A percentile compares a stretch with the other conserved stretches of the same genome.
Evolutionary conservation across 2,329 filamentous ascomycete genomes (phyloP).

Genomic region (Chaetothyriales sp.): DNA sequence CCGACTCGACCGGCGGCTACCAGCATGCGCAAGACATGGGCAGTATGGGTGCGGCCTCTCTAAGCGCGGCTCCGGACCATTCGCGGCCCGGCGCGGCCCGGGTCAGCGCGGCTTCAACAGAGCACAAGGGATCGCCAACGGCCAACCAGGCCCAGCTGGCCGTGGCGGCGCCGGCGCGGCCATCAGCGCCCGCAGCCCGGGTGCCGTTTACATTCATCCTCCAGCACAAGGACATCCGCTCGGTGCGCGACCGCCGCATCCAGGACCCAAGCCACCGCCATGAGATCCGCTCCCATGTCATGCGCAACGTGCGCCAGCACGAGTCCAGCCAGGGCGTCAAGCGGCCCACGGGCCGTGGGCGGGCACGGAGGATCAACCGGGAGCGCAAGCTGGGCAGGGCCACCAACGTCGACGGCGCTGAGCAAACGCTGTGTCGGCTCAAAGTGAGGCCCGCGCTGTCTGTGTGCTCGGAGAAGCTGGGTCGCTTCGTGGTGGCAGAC

Average conservation of each 20-base stretch:
- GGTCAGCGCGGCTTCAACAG: background rate
- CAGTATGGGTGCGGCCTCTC: background rate
- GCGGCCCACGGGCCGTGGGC: conserved; percentile 22
- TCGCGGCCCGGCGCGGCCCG: too few relatives aligned
- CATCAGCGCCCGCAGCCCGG: background rate
- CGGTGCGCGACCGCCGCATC: conserved; percentile 25
- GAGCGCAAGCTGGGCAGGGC: conserved; percentile 2
- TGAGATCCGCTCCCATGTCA: conserved; percentile 31
- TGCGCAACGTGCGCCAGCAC: conserved; percentile 30
- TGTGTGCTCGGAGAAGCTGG: background rate
- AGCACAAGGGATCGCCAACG: background rate
- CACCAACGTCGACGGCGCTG: conserved; percentile 5
- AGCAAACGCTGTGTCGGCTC: background rate
- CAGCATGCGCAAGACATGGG: background rate
- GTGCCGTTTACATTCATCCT: conserved; percentile 28
- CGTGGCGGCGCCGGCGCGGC: background rate
- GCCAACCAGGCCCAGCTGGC: background rate
- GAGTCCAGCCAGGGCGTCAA: conserved; percentile 28
- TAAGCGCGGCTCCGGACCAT: background rate
- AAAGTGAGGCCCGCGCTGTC: background rate
- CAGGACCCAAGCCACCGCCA: conserved; percentile 27
- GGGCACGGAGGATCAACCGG: conserved; percentile 4
- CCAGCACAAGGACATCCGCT: conserved; percentile 24
- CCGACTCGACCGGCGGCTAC: too few relatives aligned
- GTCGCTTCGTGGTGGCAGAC: background rate